These are phyloP conservation scores for Monosporascus sp. DNA, from an alignment of 2,329 filamentous ascomycete genomes.

Conservation along the genomic window DNA sequence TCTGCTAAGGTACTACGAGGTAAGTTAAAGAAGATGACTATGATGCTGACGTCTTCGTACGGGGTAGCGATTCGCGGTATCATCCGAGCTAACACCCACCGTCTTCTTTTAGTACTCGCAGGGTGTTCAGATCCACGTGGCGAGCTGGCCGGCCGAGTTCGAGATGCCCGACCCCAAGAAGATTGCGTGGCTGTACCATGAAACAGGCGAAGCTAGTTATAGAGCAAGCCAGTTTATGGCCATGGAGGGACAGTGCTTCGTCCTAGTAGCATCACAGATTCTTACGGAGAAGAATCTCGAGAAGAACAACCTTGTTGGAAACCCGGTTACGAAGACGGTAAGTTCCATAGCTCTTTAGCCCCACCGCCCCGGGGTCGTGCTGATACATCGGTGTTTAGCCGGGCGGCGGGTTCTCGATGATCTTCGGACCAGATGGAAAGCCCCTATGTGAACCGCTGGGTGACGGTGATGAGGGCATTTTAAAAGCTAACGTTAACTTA, in stretches of 20 bases:
- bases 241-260: conserved; percentile 38
- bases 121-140: conserved; percentile 29
- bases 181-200: conserved; percentile 30
- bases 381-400: conserved; percentile 19
- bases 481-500: conserved; percentile 47
- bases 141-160: conserved; percentile 30
- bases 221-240: conserved; percentile 35
- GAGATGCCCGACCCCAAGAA: conserved; percentile 30
- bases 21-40: no score
- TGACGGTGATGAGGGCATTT: conserved; percentile 39
- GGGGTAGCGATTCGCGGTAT: no score
- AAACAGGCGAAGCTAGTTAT: conserved; percentile 28
- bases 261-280: conserved; percentile 34
- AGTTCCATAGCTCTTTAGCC: conserved; percentile 7
- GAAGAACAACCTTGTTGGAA: conserved; percentile 32
- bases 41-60: no score
- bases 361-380: conserved; percentile 1
- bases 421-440: conserved; percentile 48
- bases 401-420: conserved; percentile 42
- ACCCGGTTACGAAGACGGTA: conserved; percentile 30
- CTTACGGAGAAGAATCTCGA: conserved; percentile 34
- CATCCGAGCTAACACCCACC: no score
- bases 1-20: conserved; percentile 34
- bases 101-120: conserved; percentile 19
- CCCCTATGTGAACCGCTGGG: conserved; percentile 34